Base-by-base conservation (phyloP, 306 rosid genomes). In the Sphenostylis stenocarpa region DNA sequence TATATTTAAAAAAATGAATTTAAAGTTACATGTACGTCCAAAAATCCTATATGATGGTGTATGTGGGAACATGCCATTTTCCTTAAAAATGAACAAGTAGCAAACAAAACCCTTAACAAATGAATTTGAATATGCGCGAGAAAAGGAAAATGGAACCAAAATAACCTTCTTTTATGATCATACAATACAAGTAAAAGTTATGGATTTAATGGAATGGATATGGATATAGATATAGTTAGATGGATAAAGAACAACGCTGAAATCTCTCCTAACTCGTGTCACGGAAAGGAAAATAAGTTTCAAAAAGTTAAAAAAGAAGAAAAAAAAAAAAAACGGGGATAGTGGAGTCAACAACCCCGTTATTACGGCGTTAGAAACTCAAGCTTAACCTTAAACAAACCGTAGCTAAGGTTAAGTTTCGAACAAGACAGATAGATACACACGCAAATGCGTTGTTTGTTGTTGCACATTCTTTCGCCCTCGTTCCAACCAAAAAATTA, bases 351-450 rank as follows among this genome's bases (percentile, higher is more conserved):
- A 43, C 72, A 21, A 67, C 72, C 72, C 7, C 55, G 38, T 67
- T 43, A 66, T 66, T 66, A 67, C 72, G 55, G 55, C 21, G 72
- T 67, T 66, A 67, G 17, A 63, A 66, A 41, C 72, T 41, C 36
- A 41, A 66, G 55, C 72, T 23, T 12, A 21, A 66, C 36, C 4
- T 7, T 11, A 2, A 20, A 12, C 72, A 14, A 39, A 66, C 53
- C 72, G 3, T 11, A 4, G 3, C 36, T 21, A 28, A 6, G 72
- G 72, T 66, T 66, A 41, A 66, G 19, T 66, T 66, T 5, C 72
- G 38, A 66, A 66, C 12, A 7, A 26, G 11, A 64, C 65, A 58
- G 63, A 24, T 24, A 24, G 63, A 56, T 56, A 56, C 9, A 56
- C 9, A 56, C 33, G 7, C 34, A 19, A 9, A 4, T 4, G 4